Evolutionary conservation across 2,329 filamentous ascomycete genomes (phyloP).

Genomic region (Alternaria infectoria): DNA sequence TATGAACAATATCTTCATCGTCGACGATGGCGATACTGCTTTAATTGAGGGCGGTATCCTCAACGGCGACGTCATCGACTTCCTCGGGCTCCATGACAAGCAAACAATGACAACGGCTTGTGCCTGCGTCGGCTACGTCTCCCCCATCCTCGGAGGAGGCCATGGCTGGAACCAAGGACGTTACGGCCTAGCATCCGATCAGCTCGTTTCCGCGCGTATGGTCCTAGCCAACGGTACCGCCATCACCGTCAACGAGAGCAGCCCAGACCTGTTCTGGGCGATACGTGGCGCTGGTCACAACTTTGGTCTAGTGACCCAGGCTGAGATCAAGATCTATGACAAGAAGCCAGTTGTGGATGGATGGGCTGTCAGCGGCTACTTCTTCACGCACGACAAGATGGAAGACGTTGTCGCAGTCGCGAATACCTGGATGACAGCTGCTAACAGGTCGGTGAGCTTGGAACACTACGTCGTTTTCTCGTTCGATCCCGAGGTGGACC

Average conservation of each 20-base stretch:
- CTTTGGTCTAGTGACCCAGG: slow-evolving; percentile 40
- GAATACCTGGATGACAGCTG: slow-evolving; percentile 21
- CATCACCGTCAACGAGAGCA: slow-evolving; percentile 39
- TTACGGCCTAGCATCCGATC: slow-evolving; percentile 44
- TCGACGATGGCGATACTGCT: slow-evolving; percentile 24
- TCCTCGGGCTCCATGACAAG: slow-evolving; percentile 37
- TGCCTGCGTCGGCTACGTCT: slow-evolving; percentile 58
- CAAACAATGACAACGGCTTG: slow-evolving; percentile 25
- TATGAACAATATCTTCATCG: slow-evolving; percentile 32
- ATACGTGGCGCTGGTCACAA: slow-evolving; percentile 46
- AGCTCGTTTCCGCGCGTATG: slow-evolving; percentile 35
- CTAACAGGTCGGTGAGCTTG: slow-evolving; percentile 14
- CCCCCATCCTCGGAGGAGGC: slow-evolving; percentile 63
- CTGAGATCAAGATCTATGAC: slow-evolving; percentile 28
- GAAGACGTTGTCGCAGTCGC: slow-evolving; percentile 16
- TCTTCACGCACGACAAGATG: slow-evolving; percentile 25
- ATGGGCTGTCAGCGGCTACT: slow-evolving; percentile 20
- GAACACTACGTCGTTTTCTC: slow-evolving; percentile 20
- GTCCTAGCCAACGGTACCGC: slow-evolving; percentile 48
- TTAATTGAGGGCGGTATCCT: slow-evolving; percentile 34
- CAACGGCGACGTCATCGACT: slow-evolving; percentile 32
- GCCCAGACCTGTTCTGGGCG: slow-evolving; percentile 49
- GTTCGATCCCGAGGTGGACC: slow-evolving; percentile 17
- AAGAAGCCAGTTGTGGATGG: slow-evolving; percentile 7
- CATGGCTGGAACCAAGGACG: slow-evolving; percentile 62